These are phyloP conservation scores for Saprolegnia parasitica DNA, from an alignment of 352 stramenopile species.

Conservation along the genomic window DNA sequence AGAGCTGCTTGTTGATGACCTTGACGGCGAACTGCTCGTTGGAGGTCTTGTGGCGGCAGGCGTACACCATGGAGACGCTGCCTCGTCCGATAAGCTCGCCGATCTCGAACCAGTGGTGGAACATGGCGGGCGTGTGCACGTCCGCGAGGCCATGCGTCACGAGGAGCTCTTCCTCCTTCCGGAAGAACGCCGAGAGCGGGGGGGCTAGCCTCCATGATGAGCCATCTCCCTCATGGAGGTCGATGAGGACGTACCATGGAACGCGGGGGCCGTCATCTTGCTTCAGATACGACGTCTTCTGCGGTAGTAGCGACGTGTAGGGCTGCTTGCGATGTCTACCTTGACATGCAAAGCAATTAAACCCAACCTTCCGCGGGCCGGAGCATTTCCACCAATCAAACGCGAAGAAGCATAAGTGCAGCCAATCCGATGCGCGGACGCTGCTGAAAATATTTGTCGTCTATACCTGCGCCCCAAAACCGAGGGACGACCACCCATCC, in stretches of 20 bases:
- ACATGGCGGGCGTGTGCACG: conserved; percentile 77
- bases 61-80: conserved; percentile 80
- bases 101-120: conserved; percentile 86
- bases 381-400: conserved; percentile 1
- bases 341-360: conserved; percentile 23
- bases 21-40: conserved; percentile 82
- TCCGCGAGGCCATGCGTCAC: conserved; percentile 81
- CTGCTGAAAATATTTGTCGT: background rate
- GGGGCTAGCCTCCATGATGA: conserved; percentile 40
- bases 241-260: conserved; percentile 19
- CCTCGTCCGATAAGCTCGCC: conserved; percentile 77
- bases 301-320: background rate
- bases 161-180: conserved; percentile 76
- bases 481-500: background rate
- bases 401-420: background rate
- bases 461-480: background rate
- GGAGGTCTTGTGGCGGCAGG: conserved; percentile 74
- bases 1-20: conserved; percentile 85
- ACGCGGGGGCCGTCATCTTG: conserved; percentile 11
- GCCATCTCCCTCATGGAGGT: background rate
- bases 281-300: background rate
- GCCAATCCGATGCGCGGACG: background rate
- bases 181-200: conserved; percentile 83
- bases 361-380: background rate
- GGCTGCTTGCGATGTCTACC: background rate